phyloP scores from a whole-genome alignment of 2,329 filamentous ascomycete species.

The Orbilia brochopaga region DNA sequence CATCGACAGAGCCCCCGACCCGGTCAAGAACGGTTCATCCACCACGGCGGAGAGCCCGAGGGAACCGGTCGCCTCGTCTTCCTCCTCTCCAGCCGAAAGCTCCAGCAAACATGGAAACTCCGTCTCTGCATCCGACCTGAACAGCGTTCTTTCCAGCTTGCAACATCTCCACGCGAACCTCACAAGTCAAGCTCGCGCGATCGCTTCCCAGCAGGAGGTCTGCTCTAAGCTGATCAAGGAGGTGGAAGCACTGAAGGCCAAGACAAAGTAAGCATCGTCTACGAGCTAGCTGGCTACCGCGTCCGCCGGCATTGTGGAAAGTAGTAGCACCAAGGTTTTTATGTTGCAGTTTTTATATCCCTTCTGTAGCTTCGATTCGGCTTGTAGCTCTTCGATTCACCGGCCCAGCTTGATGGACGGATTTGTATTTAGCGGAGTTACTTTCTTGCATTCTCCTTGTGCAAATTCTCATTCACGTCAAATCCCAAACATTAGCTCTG shows the following conservation, averaged over 20 bases:
- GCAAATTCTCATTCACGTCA: conserved; percentile 21
- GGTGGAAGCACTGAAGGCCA: conserved; percentile 40
- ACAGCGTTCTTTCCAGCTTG: conserved; percentile 40
- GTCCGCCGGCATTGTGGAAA: background rate
- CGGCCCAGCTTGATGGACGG: conserved; percentile 11
- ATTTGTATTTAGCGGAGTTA: conserved; percentile 50
- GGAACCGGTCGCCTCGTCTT: conserved; percentile 59
- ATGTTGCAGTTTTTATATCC: background rate
- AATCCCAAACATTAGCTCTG: conserved; percentile 26
- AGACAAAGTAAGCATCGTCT: conserved; percentile 11
- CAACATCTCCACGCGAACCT: conserved; percentile 36
- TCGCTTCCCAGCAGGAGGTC: conserved; percentile 44
- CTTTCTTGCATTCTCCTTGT: conserved; percentile 27
- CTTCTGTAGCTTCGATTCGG: conserved; percentile 1
- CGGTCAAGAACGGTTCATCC: conserved; percentile 63
- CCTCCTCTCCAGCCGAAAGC: conserved; percentile 54
- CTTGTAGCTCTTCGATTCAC: background rate
- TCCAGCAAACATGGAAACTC: conserved; percentile 49
- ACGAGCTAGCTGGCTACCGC: background rate
- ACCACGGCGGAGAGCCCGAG: conserved; percentile 78
- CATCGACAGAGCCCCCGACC: conserved; percentile 71
- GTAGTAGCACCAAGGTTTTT: background rate
- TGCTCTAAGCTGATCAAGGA: conserved; percentile 50
- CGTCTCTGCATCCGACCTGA: conserved; percentile 46
- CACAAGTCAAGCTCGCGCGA: conserved; percentile 28